Percentiles rank a stretch among this genome's conserved stretches.
Evolutionary conservation across 108 stramenopile genomes (phyloP).

Genomic region (Cyclostephanos invisitatus): DNA sequence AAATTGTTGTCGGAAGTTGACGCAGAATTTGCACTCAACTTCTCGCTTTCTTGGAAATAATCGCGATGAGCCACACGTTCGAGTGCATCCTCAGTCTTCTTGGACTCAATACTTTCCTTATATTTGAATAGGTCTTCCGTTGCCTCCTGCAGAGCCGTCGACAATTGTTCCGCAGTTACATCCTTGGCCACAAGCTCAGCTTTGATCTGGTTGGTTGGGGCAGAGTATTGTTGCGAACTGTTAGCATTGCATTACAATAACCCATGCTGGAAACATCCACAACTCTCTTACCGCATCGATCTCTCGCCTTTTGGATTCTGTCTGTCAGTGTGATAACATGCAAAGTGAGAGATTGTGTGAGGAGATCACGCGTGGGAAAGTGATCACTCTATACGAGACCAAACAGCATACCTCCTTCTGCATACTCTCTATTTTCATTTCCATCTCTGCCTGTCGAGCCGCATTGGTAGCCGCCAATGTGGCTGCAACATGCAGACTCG

Average conservation of each 20-base stretch:
- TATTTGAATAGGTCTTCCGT: conserved; percentile 33
- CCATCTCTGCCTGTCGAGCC: conserved; percentile 48
- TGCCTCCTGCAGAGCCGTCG: conserved; percentile 24
- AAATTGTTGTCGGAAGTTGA: neutral
- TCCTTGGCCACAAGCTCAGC: conserved; percentile 31
- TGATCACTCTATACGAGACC: conserved; percentile 1
- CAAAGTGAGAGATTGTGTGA: neutral
- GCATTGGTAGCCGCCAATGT: conserved; percentile 49
- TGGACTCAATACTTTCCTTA: conserved; percentile 27
- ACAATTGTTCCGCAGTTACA: conserved; percentile 8
- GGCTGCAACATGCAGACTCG: conserved; percentile 43
- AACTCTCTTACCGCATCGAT: conserved; percentile 30
- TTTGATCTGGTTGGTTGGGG: conserved; percentile 26
- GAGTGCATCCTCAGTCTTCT: conserved; percentile 30
- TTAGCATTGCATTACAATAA: neutral
- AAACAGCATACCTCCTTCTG: conserved; percentile 31
- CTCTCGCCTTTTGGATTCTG: conserved; percentile 33
- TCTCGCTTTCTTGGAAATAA: conserved; percentile 38
- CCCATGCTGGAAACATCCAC: neutral
- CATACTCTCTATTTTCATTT: conserved; percentile 47
- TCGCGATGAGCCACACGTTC: conserved; percentile 37
- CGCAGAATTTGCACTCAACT: neutral
- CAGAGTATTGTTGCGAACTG: neutral
- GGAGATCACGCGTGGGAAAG: neutral
- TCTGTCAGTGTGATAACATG: neutral